Evolutionary conservation across 2,329 filamentous ascomycete genomes (phyloP), one percentile per base, ranked within the genome.

Genomic region (Penicillium oxalicum): DNA sequence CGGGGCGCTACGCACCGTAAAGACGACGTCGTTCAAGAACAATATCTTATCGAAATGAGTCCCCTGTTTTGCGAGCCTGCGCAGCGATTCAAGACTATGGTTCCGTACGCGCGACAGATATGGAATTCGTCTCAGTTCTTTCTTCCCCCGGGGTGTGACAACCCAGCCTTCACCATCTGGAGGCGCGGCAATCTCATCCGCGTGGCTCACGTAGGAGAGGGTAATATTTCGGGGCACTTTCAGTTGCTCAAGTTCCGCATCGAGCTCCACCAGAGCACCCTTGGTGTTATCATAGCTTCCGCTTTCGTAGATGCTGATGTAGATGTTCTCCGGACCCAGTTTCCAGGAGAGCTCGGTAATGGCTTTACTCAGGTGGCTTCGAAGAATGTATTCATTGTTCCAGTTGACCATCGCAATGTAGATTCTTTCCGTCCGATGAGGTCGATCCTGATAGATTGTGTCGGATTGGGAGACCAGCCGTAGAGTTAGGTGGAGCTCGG

Each of bases 331-430:
- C 0, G 76, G 68, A 0, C 84, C 84, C 4, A 87, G 68, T 5
- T 72, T 69, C 40, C 76, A 69, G 4, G 78, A 74, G 18, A 88
- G 69, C 2, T 77, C 70, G 5, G 84, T 50, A 2, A 88, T 70
- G 0, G 81, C 81, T 5, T 74, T 66, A 53, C 76, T 82, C 84
- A 85, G 88, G 57, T 83, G 76, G 4, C 71, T 70, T 6, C 78
- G 74, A 2, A 88, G 72, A 25, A 87, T 70, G 1, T 64, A 62
- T 50, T 78, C 84, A 53, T 80, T 80, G 59, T 86, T 87, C 76
- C 83, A 87, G 60, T 86, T 83, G 61, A 84, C 80, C 52, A 79
- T 80, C 4, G 83, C 80, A 51, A 89, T 86, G 68, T 81, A 88
- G 52, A 88, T 77, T 3, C 64, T 60, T 45, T 66, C 59, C 9